Evolutionary conservation across 2,329 filamentous ascomycete species (phyloP).

Genomic region (Epichloe aotearoae): DNA sequence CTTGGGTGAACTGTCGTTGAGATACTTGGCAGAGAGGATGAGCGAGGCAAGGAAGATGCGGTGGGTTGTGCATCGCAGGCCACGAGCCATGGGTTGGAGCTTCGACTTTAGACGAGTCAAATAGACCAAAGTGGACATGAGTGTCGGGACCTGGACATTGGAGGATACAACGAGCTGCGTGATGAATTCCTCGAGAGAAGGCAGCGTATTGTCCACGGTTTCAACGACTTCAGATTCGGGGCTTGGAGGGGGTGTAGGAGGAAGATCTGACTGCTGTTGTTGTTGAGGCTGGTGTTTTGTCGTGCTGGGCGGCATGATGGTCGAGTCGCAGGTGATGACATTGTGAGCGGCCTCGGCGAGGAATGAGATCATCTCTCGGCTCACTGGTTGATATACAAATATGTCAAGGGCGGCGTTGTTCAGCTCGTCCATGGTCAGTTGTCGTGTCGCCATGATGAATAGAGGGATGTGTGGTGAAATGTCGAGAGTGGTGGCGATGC

Average conservation of each 20-base stretch:
- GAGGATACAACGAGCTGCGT: slow-evolving; percentile 79
- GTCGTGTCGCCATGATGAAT: slow-evolving; percentile 33
- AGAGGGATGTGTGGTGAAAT: background rate
- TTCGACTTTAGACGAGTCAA: slow-evolving; percentile 70
- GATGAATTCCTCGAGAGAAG: slow-evolving; percentile 83
- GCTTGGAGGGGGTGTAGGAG: slow-evolving; percentile 40
- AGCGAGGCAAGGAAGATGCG: slow-evolving; percentile 88
- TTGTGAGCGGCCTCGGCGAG: slow-evolving; percentile 60
- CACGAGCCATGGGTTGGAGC: slow-evolving; percentile 88
- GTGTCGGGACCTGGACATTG: slow-evolving; percentile 90
- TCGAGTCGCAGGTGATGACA: slow-evolving; percentile 67
- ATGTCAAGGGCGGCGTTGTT: slow-evolving; percentile 67
- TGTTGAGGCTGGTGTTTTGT: slow-evolving; percentile 9
- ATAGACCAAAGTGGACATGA: slow-evolving; percentile 96
- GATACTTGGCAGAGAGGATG: slow-evolving; percentile 85
- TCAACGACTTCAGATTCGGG: slow-evolving; percentile 34
- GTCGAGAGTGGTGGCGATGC: background rate
- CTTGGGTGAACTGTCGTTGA: slow-evolving; percentile 97
- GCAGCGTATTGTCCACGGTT: slow-evolving; percentile 44
- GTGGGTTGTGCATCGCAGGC: slow-evolving; percentile 91
- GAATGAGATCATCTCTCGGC: slow-evolving; percentile 63
- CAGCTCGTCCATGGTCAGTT: slow-evolving; percentile 38
- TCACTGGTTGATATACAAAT: slow-evolving; percentile 68
- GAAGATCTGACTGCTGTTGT: slow-evolving; percentile 14
- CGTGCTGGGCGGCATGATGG: slow-evolving; percentile 35